Conservation (phyloP, 2,329 filamentous ascomycete genomes). For the Talaromyces sp. region DNA sequence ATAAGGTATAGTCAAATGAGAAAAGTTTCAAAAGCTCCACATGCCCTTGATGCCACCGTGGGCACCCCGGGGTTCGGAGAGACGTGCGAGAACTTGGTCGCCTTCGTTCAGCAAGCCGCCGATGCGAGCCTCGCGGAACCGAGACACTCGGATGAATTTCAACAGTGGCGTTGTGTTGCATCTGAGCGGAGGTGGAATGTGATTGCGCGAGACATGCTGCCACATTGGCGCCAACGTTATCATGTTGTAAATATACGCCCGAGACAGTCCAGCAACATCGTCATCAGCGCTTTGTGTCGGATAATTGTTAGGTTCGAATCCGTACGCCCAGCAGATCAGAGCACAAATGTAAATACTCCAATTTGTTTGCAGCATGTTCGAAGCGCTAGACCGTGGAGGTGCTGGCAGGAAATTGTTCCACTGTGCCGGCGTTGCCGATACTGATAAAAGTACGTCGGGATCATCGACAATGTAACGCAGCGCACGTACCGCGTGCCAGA, state of each 20-base stretch:
- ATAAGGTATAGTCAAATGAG: not conserved
- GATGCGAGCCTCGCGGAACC: constrained; percentile 19
- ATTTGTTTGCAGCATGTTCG: constrained; percentile 27
- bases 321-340: constrained; percentile 33
- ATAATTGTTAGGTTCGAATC: constrained; percentile 11
- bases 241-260: constrained; percentile 19
- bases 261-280: constrained; percentile 7
- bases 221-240: constrained; percentile 16
- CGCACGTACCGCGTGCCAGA: constrained; percentile 29
- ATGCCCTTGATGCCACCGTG: constrained; percentile 18
- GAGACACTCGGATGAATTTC: constrained; percentile 23
- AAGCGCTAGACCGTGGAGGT: constrained; percentile 4
- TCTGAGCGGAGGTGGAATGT: constrained; percentile 17
- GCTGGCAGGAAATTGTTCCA: constrained; percentile 3
- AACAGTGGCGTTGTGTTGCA: constrained; percentile 25
- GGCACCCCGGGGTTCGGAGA: constrained; percentile 18
- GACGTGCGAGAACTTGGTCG: constrained; percentile 26
- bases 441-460: not conserved
- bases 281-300: constrained; percentile 8
- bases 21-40: constrained; percentile 20
- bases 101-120: constrained; percentile 34
- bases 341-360: constrained; percentile 30
- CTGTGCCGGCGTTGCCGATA: not conserved
- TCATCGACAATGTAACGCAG: constrained; percentile 15
- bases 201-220: constrained; percentile 13